Base-by-base conservation (phyloP, 2,329 filamentous ascomycete genomes). In the Tetracladium maxilliforme region DNA sequence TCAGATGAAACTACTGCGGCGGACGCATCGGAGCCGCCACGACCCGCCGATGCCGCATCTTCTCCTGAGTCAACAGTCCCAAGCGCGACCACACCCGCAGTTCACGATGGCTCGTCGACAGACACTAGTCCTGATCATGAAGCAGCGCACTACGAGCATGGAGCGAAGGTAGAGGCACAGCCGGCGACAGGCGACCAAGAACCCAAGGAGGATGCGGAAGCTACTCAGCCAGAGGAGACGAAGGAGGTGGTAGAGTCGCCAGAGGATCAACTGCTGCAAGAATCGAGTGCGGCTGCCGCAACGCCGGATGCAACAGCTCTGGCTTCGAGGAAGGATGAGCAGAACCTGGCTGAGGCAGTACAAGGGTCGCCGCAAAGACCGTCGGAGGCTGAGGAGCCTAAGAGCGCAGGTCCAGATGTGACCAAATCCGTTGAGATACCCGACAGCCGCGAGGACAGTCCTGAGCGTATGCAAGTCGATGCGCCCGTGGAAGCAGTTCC, bases 111-210 rank as follows among this genome's bases (percentile, higher is more conserved):
- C n/a, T n/a, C 61, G 6, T 84, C 79, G 2, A 70, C 77, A 2
- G 73, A 77, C 36, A 84, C 79, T 3, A 84, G 77, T 37, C 73
- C 77, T 2, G 77, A 78, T 27, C 67, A 76, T 27, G 76, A 83
- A 24, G 62, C 58, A 11, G 56, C 65, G 23, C 61, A 65, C 21
- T 68, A 66, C 36, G 46, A 57, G 10, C 40, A 45, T 4, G 59
- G 71, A 17, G 50, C 51, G n/a, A 33, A 28, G 12, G 57, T 62
- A 13, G 54, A 61, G 31, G 58, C 36, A 15, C 38, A 39, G 25
- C 29, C 33, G 27, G 37, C 30, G 21, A 32, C 29, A 25, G 38
- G 22, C 24, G 31, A 28, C 19, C 40, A 37, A 24, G 35, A 36
- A 17, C 31, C 29, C 32, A 53, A 35, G 38, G 53, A 41, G 42